Percentiles rank a stretch among this genome's conserved stretches.
Evolutionary conservation across 2,329 filamentous ascomycete genomes (phyloP).

Genomic region (Cladosporium halotolerans): DNA sequence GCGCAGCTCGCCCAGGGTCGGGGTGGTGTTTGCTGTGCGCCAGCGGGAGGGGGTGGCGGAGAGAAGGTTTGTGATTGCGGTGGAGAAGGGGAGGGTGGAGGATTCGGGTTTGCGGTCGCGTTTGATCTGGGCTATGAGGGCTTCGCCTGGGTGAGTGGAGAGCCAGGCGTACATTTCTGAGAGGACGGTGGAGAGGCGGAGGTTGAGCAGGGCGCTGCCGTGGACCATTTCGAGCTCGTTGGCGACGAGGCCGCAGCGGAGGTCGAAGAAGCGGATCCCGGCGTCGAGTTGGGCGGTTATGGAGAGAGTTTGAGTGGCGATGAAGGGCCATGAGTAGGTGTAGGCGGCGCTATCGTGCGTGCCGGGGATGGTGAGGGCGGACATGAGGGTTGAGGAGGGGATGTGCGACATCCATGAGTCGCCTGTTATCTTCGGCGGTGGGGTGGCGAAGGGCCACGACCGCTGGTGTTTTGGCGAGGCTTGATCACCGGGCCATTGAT

Average conservation of each 20-base stretch:
- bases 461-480: no score
- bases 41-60: slow-evolving; percentile 22
- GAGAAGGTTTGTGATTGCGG: slow-evolving; percentile 30
- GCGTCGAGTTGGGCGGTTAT: slow-evolving; percentile 26
- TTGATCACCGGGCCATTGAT: no score
- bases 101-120: slow-evolving; percentile 28
- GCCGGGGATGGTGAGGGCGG: slow-evolving; percentile 30
- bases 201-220: slow-evolving; percentile 25
- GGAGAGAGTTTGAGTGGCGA: slow-evolving; percentile 28
- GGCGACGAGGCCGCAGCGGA: slow-evolving; percentile 29
- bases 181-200: slow-evolving; percentile 25
- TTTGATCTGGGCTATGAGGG: slow-evolving; percentile 31
- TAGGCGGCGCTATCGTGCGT: slow-evolving; percentile 33
- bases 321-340: slow-evolving; percentile 30
- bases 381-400: slow-evolving; percentile 21
- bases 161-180: slow-evolving; percentile 27
- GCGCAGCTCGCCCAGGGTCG: slow-evolving; percentile 27
- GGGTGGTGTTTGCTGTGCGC: slow-evolving; percentile 31
- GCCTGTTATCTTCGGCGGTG: slow-evolving; percentile 3
- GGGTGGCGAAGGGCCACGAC: not conserved
- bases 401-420: slow-evolving; percentile 25
- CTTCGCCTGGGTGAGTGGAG: slow-evolving; percentile 25
- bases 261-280: slow-evolving; percentile 33
- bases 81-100: slow-evolving; percentile 33
- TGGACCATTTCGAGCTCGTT: slow-evolving; percentile 32